phyloP scores from a whole-genome alignment of 2,329 filamentous ascomycete genomes.

The Fusarium sp. region DNA sequence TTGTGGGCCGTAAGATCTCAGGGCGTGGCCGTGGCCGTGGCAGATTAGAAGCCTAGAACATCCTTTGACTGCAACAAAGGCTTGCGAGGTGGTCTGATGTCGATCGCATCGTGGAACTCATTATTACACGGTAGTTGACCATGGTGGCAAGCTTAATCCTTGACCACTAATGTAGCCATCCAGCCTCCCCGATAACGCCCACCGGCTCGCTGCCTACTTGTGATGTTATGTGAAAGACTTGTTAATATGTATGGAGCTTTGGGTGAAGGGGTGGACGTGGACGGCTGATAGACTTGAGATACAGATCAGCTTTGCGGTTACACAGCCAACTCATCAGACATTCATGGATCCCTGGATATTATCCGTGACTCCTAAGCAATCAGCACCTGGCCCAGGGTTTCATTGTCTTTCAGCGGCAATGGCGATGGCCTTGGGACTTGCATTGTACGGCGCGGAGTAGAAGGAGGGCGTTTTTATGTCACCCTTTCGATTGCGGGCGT shows the following conservation, averaged over 20 bases:
- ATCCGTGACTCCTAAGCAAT: slow-evolving; percentile 21
- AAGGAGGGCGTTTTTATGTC: slow-evolving; percentile 3
- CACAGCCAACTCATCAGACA: slow-evolving; percentile 50
- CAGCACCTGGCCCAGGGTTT: slow-evolving; percentile 10
- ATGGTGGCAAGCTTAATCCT: slow-evolving; percentile 17
- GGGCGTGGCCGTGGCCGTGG: slow-evolving; percentile 36
- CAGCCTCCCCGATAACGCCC: slow-evolving; percentile 35
- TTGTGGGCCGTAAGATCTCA: slow-evolving; percentile 31
- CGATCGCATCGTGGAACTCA: slow-evolving; percentile 47
- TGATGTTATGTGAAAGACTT: slow-evolving; percentile 19
- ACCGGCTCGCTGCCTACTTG: slow-evolving; percentile 23
- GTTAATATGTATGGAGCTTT: slow-evolving; percentile 20
- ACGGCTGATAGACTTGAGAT: slow-evolving; percentile 22
- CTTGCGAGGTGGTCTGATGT: slow-evolving; percentile 51
- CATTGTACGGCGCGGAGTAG: slow-evolving; percentile 4
- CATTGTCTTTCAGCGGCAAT: slow-evolving; percentile 7
- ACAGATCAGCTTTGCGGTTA: slow-evolving; percentile 40
- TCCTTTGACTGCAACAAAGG: slow-evolving; percentile 38
- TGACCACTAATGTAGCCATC: slow-evolving; percentile 29
- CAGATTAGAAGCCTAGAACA: slow-evolving; percentile 46
- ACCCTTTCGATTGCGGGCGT: slow-evolving; percentile 6
- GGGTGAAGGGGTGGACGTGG: slow-evolving; percentile 9
- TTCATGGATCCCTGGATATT: slow-evolving; percentile 33
- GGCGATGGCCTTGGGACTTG: slow-evolving; percentile 23
- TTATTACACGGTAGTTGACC: slow-evolving; percentile 28